These are phyloP conservation scores for Nothophytophthora sp. DNA, from an alignment of 352 stramenopile genomes.

Conservation along the genomic window DNA sequence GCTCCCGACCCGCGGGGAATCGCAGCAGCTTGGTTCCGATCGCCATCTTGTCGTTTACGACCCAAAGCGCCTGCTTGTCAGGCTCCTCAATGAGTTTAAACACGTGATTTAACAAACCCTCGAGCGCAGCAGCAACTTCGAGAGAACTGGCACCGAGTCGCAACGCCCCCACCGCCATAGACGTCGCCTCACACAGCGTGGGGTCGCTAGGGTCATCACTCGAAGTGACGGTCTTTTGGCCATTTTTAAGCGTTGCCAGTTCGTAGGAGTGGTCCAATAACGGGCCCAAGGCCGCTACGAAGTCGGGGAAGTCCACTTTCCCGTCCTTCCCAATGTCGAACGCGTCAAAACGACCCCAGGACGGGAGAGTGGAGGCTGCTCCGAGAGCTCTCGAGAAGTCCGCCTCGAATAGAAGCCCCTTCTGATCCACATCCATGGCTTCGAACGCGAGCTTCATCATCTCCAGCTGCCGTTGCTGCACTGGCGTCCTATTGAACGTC, in stretches of 20 bases:
- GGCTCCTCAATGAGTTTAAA: constrained; percentile 46
- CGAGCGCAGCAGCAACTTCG: constrained; percentile 23
- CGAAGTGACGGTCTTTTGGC: not conserved
- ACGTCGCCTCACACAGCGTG: constrained; percentile 46
- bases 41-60: constrained; percentile 18
- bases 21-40: constrained; percentile 26
- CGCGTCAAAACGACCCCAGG: constrained; percentile 44
- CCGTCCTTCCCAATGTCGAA: constrained; percentile 59
- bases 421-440: constrained; percentile 34
- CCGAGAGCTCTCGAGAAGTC: constrained; percentile 26
- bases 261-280: constrained; percentile 58
- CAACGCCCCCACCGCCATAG: constrained; percentile 38
- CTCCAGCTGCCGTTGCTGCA: constrained; percentile 44
- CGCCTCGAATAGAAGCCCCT: constrained; percentile 31
- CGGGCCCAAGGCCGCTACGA: constrained; percentile 55
- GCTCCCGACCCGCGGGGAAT: constrained; percentile 22
- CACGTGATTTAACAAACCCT: constrained; percentile 29
- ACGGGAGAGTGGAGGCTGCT: constrained; percentile 12
- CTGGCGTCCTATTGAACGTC: constrained; percentile 44
- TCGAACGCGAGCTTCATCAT: constrained; percentile 52
- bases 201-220: not conserved
- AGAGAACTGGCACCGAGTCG: constrained; percentile 25
- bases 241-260: constrained; percentile 5
- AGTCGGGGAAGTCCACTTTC: constrained; percentile 53
- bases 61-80: constrained; percentile 33